Conservation (phyloP, 176 grass and related monocot species). For the Alloteropsis semialata region DNA sequence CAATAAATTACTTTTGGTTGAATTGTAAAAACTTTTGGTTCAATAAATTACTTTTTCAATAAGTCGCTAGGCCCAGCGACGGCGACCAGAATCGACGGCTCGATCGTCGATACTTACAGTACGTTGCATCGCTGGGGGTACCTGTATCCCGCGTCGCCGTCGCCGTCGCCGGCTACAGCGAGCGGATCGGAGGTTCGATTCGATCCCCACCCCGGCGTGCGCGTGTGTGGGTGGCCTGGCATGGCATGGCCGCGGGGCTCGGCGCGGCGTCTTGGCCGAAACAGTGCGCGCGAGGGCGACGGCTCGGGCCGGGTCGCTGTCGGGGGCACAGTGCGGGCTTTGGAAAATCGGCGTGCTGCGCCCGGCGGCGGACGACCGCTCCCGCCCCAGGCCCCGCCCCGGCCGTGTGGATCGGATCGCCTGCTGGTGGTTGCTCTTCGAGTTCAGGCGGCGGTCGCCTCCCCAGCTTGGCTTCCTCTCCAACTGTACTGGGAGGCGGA, state of each 20-base stretch:
- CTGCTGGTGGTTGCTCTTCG: background rate
- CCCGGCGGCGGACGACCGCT: background rate
- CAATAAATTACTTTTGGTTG: no score
- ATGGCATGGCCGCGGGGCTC: background rate
- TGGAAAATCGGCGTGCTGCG: background rate
- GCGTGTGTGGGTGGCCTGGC: background rate
- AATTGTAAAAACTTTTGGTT: no score
- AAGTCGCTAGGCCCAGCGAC: background rate
- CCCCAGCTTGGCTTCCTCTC: background rate
- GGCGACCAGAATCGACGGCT: background rate
- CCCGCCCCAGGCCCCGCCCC: no score
- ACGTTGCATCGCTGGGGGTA: background rate
- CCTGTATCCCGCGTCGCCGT: background rate
- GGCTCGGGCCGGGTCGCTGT: background rate
- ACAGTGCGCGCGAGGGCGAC: background rate
- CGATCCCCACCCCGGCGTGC: background rate
- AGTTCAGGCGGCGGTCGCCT: background rate
- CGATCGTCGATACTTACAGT: no score
- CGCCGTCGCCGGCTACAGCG: background rate
- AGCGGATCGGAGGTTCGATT: background rate
- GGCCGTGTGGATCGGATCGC: background rate
- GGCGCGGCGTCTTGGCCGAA: background rate
- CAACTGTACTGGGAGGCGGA: background rate
- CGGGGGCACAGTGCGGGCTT: conserved; percentile 8
- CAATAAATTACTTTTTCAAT: no score